Evolutionary conservation across 108 stramenopile genomes (phyloP).

Genomic region (Discostella stelligeroides): DNA sequence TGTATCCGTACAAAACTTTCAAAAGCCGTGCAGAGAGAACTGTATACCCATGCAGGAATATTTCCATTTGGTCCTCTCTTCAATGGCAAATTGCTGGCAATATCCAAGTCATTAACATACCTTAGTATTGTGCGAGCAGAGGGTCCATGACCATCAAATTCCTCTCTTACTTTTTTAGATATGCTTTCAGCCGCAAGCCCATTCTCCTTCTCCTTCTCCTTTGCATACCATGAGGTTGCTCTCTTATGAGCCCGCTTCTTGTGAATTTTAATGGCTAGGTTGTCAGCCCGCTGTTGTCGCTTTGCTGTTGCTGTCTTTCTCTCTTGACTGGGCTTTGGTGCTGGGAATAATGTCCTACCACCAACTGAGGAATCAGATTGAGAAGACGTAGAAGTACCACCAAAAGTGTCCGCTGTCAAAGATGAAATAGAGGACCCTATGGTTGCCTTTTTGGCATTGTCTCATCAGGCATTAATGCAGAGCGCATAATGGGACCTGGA

Average conservation of each 20-base stretch:
- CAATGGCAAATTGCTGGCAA: neutral
- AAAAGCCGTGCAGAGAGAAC: neutral
- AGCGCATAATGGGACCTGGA: too few species aligned
- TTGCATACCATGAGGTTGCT: neutral
- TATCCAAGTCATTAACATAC: neutral
- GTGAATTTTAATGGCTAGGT: neutral
- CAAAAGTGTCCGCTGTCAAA: too few species aligned
- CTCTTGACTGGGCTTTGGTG: neutral
- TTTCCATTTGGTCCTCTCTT: neutral
- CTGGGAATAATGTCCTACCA: neutral
- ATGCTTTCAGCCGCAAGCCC: neutral
- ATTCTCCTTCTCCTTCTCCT: neutral
- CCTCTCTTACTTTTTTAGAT: neutral
- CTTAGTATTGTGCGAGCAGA: neutral
- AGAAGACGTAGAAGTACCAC: too few species aligned
- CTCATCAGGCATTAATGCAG: too few species aligned
- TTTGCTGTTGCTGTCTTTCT: neutral
- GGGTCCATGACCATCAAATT: slow-evolving; percentile 4
- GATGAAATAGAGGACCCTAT: too few species aligned
- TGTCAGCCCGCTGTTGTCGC: neutral
- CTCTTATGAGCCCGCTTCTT: neutral
- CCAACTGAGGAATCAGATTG: too few species aligned
- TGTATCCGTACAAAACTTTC: neutral
- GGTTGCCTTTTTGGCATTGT: too few species aligned
- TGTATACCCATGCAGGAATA: neutral